These are phyloP conservation scores for Aureobasidium zeae DNA, from an alignment of 2,329 filamentous ascomycete species.

Conservation along the genomic window DNA sequence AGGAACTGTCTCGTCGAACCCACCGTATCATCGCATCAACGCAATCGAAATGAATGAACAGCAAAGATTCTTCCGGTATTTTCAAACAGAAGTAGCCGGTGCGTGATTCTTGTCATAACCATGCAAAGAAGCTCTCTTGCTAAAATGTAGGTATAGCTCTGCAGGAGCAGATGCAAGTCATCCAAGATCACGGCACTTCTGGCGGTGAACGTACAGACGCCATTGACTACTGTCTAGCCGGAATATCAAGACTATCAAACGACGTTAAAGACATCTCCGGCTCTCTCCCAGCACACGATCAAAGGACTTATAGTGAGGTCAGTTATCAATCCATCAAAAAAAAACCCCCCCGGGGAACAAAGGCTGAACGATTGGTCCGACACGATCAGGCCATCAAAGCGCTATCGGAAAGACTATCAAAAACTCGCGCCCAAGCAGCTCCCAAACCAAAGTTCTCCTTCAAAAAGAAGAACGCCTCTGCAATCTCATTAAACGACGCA, in stretches of 20 bases:
- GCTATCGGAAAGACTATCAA: slow-evolving; percentile 67
- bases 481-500: slow-evolving; percentile 48
- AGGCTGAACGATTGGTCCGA: not conserved
- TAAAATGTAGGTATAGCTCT: slow-evolving; percentile 56
- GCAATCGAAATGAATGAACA: slow-evolving; percentile 11
- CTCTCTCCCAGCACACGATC: slow-evolving; percentile 81
- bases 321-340: slow-evolving; percentile 9
- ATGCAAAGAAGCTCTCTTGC: too few relatives aligned
- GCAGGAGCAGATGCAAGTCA: slow-evolving; percentile 62
- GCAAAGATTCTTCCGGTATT: slow-evolving; percentile 73
- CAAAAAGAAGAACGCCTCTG: slow-evolving; percentile 42
- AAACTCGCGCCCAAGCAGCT: slow-evolving; percentile 53
- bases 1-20: too few relatives aligned
- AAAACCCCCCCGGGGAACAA: too few relatives aligned
- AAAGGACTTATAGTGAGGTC: slow-evolving; percentile 75
- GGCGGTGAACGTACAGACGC: slow-evolving; percentile 72
- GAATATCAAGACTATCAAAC: slow-evolving; percentile 70
- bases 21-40: too few relatives aligned
- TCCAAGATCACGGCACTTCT: slow-evolving; percentile 52
- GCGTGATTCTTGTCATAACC: slow-evolving; percentile 26
- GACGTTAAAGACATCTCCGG: slow-evolving; percentile 76
- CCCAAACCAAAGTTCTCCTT: slow-evolving; percentile 80
- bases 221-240: slow-evolving; percentile 67
- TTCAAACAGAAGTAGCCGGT: slow-evolving; percentile 67
- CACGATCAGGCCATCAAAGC: slow-evolving; percentile 74